Evolutionary conservation across 345 rosid genomes (phyloP), one percentile per base, ranked within the genome.

Genomic region (Firmiana major): DNA sequence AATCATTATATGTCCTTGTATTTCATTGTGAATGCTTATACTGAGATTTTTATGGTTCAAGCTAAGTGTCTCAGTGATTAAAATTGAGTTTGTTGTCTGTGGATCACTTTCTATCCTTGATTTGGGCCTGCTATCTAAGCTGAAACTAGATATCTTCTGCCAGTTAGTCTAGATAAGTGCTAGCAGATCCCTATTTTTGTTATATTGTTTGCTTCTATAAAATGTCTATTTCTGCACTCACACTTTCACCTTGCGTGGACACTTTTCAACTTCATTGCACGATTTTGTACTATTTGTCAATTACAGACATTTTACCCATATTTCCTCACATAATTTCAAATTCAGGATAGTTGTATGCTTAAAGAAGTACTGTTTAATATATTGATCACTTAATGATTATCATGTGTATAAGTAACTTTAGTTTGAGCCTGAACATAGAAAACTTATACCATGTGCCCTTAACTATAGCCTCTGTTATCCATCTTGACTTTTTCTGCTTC

Each of bases 401-500:
- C 79, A 24, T 31, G 16, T 53, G 26, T 16, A 62, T 40, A 31
- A 60, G 74, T 36, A 60, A 28, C 46, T 58, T 73, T 51, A 49
- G 2, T 63, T 62, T 34, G 19, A 65, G 12, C 55, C 11, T 57
- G 51, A 57, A 46, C 66, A 19, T 9, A 7, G 0, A 54, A 9
- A 15, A 28, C n/a, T 71, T 40, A 17, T 22, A 55, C 15, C 28
- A 16, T 15, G 53, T 60, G 55, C 13, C n/a, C 34, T 31, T 31
- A 31, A 31, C 17, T 10, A 45, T 19, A 73, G 63, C 53, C 36
- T 77, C 63, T 58, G 11, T 80, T 48, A 67, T 57, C 49, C 59
- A n/a, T 80, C 65, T 59, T 28, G 71, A 71, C 51, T 71, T 81
- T 64, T 21, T 70, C 19, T 7, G 9, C 40, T 26, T 72, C 65